These are phyloP conservation scores for Cryptococcus depauperatus DNA, from an alignment of 1,284 basidiomycete genomes.

Conservation along the genomic window DNA sequence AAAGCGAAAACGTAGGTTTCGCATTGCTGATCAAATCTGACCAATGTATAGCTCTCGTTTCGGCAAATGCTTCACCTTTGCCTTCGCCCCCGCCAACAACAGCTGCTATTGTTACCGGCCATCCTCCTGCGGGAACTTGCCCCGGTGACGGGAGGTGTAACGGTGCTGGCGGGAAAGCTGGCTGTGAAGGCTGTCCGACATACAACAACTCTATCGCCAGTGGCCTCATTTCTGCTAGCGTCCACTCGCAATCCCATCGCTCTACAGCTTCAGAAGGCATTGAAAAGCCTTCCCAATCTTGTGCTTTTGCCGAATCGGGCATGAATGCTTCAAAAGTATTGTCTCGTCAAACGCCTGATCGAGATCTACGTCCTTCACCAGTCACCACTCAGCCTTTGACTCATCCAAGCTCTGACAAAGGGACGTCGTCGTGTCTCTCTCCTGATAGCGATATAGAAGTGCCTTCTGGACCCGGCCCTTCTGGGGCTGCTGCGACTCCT, in stretches of 20 bases:
- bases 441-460: constrained; percentile 17
- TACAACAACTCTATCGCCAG: constrained; percentile 64
- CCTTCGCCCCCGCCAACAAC: constrained; percentile 27
- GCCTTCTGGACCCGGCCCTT: constrained; percentile 5
- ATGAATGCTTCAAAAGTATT: constrained; percentile 3
- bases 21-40: background rate
- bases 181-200: constrained; percentile 87
- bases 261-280: constrained; percentile 34
- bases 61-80: constrained; percentile 17
- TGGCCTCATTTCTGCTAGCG: constrained; percentile 3
- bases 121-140: constrained; percentile 59
- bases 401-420: constrained; percentile 11
- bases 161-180: constrained; percentile 81
- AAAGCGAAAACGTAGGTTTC: constrained; percentile 31
- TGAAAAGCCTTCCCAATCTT: constrained; percentile 25
- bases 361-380: background rate
- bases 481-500: constrained; percentile 45
- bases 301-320: constrained; percentile 12
- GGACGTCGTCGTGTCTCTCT: constrained; percentile 13
- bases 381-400: constrained; percentile 11
- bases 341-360: background rate
- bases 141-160: constrained; percentile 93
- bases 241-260: constrained; percentile 2
- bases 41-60: constrained; percentile 17
- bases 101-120: constrained; percentile 5